Conservation (phyloP, 176 grass and related monocot genomes). For the Rhynchospora tenuis region DNA sequence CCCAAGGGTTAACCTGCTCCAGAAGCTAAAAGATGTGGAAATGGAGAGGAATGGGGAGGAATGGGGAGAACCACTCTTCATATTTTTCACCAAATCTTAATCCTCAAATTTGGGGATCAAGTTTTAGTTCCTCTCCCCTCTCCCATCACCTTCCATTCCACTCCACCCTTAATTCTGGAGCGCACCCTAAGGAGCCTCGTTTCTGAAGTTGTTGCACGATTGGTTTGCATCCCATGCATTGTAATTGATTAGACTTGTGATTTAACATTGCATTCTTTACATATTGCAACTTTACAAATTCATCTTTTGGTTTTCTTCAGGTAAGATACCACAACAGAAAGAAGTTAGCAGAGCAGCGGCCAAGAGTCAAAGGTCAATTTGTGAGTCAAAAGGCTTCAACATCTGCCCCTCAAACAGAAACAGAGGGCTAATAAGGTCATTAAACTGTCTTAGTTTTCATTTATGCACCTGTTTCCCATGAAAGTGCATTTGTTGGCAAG, state of each 20-base stretch:
- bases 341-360: conserved; percentile 85
- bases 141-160: no score
- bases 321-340: conserved; percentile 94
- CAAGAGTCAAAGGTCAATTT: conserved; percentile 95
- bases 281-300: neutral
- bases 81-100: no score
- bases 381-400: conserved; percentile 57
- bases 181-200: no score
- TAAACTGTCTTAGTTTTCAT: conserved; percentile 25
- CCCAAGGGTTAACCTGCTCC: no score
- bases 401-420: conserved; percentile 36
- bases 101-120: no score
- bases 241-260: neutral
- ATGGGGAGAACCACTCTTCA: no score
- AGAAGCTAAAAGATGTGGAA: no score
- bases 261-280: neutral
- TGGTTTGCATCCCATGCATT: neutral
- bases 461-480: conserved; percentile 20
- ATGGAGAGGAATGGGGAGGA: no score
- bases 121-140: no score
- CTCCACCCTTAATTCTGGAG: no score
- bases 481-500: neutral
- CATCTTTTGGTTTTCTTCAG: conserved; percentile 33
- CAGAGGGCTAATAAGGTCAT: conserved; percentile 32
- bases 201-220: neutral